These are phyloP conservation scores for Pulveroboletus sp. DNA, from an alignment of 768 basidiomycete species.

Conservation along the genomic window DNA sequence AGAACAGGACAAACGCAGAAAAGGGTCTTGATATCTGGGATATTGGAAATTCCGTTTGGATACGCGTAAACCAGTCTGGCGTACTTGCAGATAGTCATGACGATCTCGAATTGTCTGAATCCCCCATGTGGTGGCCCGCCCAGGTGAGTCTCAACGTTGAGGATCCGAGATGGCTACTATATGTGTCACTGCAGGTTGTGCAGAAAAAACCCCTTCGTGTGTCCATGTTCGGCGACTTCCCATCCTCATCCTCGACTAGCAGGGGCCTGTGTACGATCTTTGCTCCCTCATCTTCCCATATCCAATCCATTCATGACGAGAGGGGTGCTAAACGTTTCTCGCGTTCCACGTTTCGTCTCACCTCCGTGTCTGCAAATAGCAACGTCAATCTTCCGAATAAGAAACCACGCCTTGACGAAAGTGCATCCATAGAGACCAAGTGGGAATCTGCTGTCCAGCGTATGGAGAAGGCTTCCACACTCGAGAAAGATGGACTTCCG, in stretches of 20 bases:
- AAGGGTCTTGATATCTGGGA: constrained; percentile 11
- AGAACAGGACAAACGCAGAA: constrained; percentile 1
- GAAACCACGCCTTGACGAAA: constrained; percentile 37
- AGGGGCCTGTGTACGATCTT: constrained; percentile 25
- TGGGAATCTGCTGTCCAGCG: constrained; percentile 49
- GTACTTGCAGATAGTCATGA: constrained; percentile 30
- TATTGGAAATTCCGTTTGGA: constrained; percentile 47
- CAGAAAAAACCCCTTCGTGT: constrained; percentile 25
- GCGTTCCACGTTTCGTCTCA: constrained; percentile 31
- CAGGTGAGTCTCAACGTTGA: constrained; percentile 39
- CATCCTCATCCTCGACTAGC: constrained; percentile 23
- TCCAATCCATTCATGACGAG: constrained; percentile 36
- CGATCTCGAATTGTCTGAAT: constrained; percentile 15
- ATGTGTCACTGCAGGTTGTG: constrained; percentile 17
- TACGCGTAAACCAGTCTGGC: constrained; percentile 42
- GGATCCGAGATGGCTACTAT: neutral
- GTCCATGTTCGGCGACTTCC: constrained; percentile 30
- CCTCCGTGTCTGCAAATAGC: constrained; percentile 5
- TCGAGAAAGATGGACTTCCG: constrained; percentile 47
- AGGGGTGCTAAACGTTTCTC: constrained; percentile 41
- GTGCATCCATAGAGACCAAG: constrained; percentile 25
- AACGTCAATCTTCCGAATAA: constrained; percentile 38
- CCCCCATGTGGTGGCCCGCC: constrained; percentile 66
- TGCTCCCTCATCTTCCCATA: constrained; percentile 35
- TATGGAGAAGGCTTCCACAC: constrained; percentile 40